These are phyloP conservation scores for Fusarium papillatum DNA, from an alignment of 2,329 filamentous ascomycete genomes.

Conservation along the genomic window DNA sequence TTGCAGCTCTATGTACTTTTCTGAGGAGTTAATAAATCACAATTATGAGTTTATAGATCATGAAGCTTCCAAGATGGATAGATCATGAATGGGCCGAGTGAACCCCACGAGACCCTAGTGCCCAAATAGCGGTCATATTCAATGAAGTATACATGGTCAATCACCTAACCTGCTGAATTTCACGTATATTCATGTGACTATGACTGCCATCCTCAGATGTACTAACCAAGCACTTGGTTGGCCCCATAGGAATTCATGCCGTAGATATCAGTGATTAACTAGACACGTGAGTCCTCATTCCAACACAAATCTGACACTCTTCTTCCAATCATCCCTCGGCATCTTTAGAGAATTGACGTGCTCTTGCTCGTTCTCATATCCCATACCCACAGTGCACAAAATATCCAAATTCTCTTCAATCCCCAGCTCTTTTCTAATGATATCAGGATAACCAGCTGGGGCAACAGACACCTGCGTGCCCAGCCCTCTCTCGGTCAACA, in stretches of 20 bases:
- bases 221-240: background rate
- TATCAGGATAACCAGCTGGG: slow-evolving; percentile 15
- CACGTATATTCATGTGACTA: background rate
- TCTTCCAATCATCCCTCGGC: slow-evolving; percentile 24
- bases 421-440: slow-evolving; percentile 7
- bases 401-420: slow-evolving; percentile 17
- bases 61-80: background rate
- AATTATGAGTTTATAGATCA: background rate
- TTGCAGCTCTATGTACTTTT: background rate
- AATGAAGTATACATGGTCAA: background rate
- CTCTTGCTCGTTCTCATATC: slow-evolving; percentile 21
- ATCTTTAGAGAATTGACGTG: slow-evolving; percentile 22
- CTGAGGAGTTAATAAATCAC: background rate
- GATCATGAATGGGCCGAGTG: background rate
- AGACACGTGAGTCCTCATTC: background rate
- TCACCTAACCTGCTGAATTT: background rate
- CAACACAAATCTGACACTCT: slow-evolving; percentile 8
- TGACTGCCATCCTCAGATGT: background rate
- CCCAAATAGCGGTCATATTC: background rate
- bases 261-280: background rate
- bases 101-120: background rate
- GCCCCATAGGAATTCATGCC: too few relatives aligned
- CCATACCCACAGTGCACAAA: slow-evolving; percentile 16
- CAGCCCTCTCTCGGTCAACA: slow-evolving; percentile 23
- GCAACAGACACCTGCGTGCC: slow-evolving; percentile 23